Conservation (phyloP, 345 rosid species). For the Lagerstroemia speciosa region DNA sequence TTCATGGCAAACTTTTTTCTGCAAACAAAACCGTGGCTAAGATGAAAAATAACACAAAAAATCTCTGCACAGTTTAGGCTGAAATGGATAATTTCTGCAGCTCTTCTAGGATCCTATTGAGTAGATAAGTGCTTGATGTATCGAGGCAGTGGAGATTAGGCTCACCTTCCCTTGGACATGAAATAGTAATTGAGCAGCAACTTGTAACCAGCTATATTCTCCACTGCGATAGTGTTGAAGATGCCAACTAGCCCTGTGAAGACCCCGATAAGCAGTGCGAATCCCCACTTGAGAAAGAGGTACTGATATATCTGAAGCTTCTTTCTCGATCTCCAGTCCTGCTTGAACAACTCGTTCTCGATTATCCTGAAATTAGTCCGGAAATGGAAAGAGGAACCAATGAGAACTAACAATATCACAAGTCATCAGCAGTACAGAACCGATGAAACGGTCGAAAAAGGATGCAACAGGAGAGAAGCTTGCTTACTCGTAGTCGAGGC, state of each 20-base stretch:
- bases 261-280: conserved; percentile 26
- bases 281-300: conserved; percentile 32
- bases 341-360: conserved; percentile 37
- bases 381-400: neutral
- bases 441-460: neutral
- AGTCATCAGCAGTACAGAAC: neutral
- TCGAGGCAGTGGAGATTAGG: neutral
- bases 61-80: neutral
- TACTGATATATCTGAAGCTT: conserved; percentile 34
- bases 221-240: conserved; percentile 31
- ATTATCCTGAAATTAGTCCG: conserved; percentile 19
- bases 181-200: conserved; percentile 23
- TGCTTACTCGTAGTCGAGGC: conserved; percentile 44
- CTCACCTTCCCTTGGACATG: conserved; percentile 23
- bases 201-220: conserved; percentile 40
- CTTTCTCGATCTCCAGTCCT: conserved; percentile 39
- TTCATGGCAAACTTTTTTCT: too few species aligned
- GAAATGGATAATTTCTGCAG: too few species aligned
- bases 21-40: too few species aligned
- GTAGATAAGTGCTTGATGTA: neutral
- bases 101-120: neutral
- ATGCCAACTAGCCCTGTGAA: conserved; percentile 28
- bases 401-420: neutral
- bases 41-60: too few species aligned
- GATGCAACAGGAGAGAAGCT: too few species aligned